Evolutionary conservation across 148 eudicot species (phyloP), one percentile per base, ranked within the genome.

Genomic region (Hydrangea macrophylla): DNA sequence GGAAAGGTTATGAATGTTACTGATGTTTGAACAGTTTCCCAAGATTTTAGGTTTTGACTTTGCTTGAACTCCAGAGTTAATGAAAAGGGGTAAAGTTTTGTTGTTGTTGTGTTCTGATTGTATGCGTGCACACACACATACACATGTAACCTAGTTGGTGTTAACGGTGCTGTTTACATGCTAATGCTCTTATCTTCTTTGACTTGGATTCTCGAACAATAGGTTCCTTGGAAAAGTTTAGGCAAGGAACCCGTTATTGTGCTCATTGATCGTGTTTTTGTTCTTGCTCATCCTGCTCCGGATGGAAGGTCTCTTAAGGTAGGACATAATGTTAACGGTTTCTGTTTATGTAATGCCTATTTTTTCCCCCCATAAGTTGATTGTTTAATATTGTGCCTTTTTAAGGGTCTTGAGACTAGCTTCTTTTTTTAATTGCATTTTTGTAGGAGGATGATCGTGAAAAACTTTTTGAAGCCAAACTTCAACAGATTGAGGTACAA

Each of bases 191-290:
- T 28, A 10, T 45, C 10, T 64, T 37, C 36, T 44, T 20, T 26
- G 8, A 51, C 61, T 71, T 40, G 27, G 20, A 33, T 37, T 70
- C 12, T 67, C n/a, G 40, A 71, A 61, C 24, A 13, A 68, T 61
- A 94, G 98, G 99, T 94, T 44, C 99, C 99, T 61, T 94, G 99
- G 97, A 94, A 94, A 82, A 81, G 99, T 81, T 88, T 94, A 42
- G 99, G 99, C 62, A 94, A 94, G 71, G 99, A 94, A 76, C 99
- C 99, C 35, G 99, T 94, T 62, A 85, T 94, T 80, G 99, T 94
- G 73, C 91, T 94, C 68, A 91, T 94, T 61, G 99, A 94, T 68
- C 93, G 95, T 70, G 95, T 94, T 61, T 94, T 94, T 72, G 70
- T 94, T 77, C 90, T 94, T 69, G 99, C 96, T 59, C 80, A 88